A percentile compares a stretch with the other conserved stretches of the same genome.
Conservation (phyloP, 305 asterid species). For the Fraxinus paxiana region DNA sequence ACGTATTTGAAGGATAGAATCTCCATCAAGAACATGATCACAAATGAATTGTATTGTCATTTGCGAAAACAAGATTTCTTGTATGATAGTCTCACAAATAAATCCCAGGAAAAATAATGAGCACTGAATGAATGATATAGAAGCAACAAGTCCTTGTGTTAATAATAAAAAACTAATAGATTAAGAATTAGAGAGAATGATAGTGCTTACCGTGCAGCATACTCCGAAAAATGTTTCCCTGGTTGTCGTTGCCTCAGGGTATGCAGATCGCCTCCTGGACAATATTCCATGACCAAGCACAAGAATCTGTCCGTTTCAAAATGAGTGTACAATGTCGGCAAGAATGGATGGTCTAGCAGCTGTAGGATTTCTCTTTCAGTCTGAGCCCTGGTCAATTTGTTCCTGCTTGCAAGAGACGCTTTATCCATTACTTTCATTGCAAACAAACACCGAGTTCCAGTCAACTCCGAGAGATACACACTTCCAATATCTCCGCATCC, state of each 20-base stretch:
- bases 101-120: neutral
- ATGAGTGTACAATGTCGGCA: conserved; percentile 94
- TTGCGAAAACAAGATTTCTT: neutral
- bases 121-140: neutral
- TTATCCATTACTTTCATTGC: conserved; percentile 99
- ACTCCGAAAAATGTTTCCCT: conserved; percentile 90
- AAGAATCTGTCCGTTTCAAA: conserved; percentile 86
- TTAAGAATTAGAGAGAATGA: neutral
- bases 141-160: neutral
- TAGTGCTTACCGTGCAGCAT: conserved; percentile 74
- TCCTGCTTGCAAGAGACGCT: conserved; percentile 88
- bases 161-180: neutral
- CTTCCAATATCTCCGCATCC: conserved; percentile 97
- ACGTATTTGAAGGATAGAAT: neutral
- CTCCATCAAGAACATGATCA: neutral
- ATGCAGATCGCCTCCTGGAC: conserved; percentile 98
- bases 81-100: neutral
- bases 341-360: conserved; percentile 92
- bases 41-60: neutral
- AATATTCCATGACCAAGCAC: conserved; percentile 93
- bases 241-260: conserved; percentile 86
- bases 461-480: conserved; percentile 90
- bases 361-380: conserved; percentile 91
- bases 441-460: conserved; percentile 71
- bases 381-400: conserved; percentile 79